Base-by-base conservation (phyloP, 2,329 filamentous ascomycete genomes). In the Sordariomycetes sp. region DNA sequence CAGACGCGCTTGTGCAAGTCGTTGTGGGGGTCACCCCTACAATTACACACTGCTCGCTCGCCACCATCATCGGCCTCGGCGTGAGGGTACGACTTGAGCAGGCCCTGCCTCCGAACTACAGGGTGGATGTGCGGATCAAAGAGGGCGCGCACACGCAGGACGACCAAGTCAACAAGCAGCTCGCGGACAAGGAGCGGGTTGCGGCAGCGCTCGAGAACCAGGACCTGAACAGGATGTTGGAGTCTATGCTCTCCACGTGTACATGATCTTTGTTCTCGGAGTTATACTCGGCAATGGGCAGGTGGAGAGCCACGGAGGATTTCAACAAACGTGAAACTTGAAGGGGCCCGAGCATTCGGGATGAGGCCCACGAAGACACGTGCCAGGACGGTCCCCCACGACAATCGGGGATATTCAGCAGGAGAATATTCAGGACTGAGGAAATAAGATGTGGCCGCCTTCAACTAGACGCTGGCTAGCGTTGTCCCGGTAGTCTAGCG, bases 151-250 rank as follows among this genome's bases (percentile, higher is more conserved):
- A 97, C 69, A 89, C 84, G 62, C 95, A 95, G 60, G 92, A 90
- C 52, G 90, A 96, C 61, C 90, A 96, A 69, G 90, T 96, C 56
- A 96, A 95, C 74, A 96, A 96, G 76, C 94, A 99, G 72, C 75
- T 99, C 51, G 89, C 85, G 36, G 94, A 99, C 73, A 99, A 97
- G 76, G 94, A 99, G 74, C 79, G 94, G 60, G 94, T 99, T 52
- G 91, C 92, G 1, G 94, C 94, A 10, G 94, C 94, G 7, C 75
- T 96, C 64, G 94, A 97, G 72, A 99, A 99, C 68, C 88, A 89
- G 58, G 95, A 89, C 1, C 74, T 99, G 60, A 90, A 89, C 76
- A 85, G 85, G 48, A 89, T 96, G 35, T 77, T 99, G 61, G 84
- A 89, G 68, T 96, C 94, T 72, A 97, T 99, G 94, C 78, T 97